These are phyloP conservation scores for Galerina sulciceps DNA, from an alignment of 768 basidiomycete genomes.

Conservation along the genomic window DNA sequence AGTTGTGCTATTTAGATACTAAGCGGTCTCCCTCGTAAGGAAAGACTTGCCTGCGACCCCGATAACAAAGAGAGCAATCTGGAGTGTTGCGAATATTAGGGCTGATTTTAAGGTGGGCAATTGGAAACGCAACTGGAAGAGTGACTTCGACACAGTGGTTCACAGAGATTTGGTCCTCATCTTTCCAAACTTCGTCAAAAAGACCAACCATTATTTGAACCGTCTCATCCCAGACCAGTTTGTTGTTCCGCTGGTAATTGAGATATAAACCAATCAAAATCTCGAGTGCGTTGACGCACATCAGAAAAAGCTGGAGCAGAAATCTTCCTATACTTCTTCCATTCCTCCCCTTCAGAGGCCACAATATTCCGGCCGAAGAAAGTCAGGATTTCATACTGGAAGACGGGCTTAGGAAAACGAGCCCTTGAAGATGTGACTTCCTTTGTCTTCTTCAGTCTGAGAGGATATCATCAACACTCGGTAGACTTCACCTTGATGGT, in stretches of 20 bases:
- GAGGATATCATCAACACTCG: too few species aligned
- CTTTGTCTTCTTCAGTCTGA: neutral
- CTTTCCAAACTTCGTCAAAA: constrained; percentile 50
- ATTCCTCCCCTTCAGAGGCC: constrained; percentile 61
- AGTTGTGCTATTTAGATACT: too few species aligned
- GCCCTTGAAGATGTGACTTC: constrained; percentile 17
- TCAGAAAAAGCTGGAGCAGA: constrained; percentile 66
- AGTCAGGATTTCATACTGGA: constrained; percentile 27
- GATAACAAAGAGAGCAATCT: constrained; percentile 9
- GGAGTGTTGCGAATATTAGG: neutral
- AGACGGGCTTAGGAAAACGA: constrained; percentile 19
- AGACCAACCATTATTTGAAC: constrained; percentile 41
- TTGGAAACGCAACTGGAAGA: constrained; percentile 1
- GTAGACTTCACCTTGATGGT: too few species aligned
- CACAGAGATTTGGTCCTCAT: constrained; percentile 35
- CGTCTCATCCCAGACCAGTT: constrained; percentile 53
- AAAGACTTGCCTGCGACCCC: constrained; percentile 4
- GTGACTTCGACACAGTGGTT: constrained; percentile 9
- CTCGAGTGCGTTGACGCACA: constrained; percentile 31
- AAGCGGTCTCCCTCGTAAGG: too few species aligned
- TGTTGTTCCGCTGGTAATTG: constrained; percentile 41
- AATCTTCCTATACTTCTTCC: constrained; percentile 67
- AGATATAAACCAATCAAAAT: neutral
- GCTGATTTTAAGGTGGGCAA: neutral
- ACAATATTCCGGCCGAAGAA: constrained; percentile 67